Evolutionary conservation across 306 rosid species (phyloP), one percentile per base, ranked within the genome.

Genomic region (Crotalaria pallida): DNA sequence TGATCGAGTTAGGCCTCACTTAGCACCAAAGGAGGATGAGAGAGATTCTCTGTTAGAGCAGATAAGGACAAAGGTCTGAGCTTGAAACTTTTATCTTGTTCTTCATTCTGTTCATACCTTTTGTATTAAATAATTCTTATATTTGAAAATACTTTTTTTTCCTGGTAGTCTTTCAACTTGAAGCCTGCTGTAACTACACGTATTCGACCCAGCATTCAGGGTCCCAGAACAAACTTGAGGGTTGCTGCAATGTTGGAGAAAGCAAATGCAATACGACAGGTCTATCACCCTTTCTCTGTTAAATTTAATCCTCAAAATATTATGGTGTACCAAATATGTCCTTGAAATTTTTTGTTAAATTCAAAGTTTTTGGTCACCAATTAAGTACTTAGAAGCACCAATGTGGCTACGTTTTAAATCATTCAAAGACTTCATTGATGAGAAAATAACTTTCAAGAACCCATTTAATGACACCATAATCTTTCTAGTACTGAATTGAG

Each of bases 241-340:
- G 91, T 95, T 61, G 92, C 96, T 45, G 96, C 99, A 38, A 86
- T 95, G 67, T 80, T 95, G 77, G 97, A 89, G 84, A 95, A 85
- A 79, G 99, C 96, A 68, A 91, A 82, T 69, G 73, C 97, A 12
- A 89, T 95, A 72, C 99, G 97, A 62, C 99, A 91, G 99, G 99
- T 88, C 47, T 43, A 45, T 85, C 85, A 66, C 78, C 79, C 47
- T 71, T 63, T 38, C 57, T 49, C 18, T 44, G 21, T 65, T 61
- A 16, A 19, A 24, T 53, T n/a, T n/a, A n/a, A n/a, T n/a, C n/a
- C n/a, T n/a, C n/a, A n/a, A n/a, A n/a, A n/a, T n/a, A n/a, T n/a
- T n/a, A n/a, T n/a, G n/a, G n/a, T n/a, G n/a, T n/a, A n/a, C n/a
- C n/a, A n/a, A n/a, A n/a, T n/a, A n/a, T n/a, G n/a, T n/a, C n/a